Conservation (phyloP, 2,329 filamentous ascomycete genomes). For the Aspergillus spinulosporus region DNA sequence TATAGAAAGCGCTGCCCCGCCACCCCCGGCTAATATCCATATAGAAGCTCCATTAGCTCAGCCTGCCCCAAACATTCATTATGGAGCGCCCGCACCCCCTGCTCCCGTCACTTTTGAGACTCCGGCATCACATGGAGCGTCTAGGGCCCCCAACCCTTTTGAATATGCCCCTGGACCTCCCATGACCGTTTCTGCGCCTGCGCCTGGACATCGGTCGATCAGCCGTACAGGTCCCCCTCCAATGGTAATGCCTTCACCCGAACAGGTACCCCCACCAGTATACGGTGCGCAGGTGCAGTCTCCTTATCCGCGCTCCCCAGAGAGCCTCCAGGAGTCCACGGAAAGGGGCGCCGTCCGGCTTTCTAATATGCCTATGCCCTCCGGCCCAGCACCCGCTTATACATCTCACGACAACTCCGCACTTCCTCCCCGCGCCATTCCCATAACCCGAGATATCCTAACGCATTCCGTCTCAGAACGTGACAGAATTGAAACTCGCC, state of each 20-base stretch:
- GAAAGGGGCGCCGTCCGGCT: constrained; percentile 62
- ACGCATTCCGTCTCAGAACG: constrained; percentile 25
- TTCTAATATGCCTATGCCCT: constrained; percentile 60
- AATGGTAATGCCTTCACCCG: constrained; percentile 54
- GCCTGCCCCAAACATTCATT: constrained; percentile 6
- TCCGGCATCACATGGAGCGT: background rate
- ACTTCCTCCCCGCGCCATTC: constrained; percentile 28
- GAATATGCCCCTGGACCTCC: background rate
- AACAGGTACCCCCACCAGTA: constrained; percentile 55
- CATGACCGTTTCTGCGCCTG: background rate
- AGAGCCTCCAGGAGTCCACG: constrained; percentile 59
- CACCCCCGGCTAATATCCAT: constrained; percentile 10
- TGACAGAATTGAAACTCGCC: constrained; percentile 51
- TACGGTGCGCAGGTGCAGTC: constrained; percentile 53
- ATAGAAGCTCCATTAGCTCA: constrained; percentile 6
- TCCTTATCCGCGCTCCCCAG: constrained; percentile 64
- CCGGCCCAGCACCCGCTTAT: constrained; percentile 36
- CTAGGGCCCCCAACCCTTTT: background rate
- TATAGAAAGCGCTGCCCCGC: constrained; percentile 3
- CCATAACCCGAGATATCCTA: constrained; percentile 27
- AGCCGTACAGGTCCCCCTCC: constrained; percentile 45
- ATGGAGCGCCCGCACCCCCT: background rate
- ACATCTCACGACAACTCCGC: constrained; percentile 30
- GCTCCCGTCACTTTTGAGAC: background rate
- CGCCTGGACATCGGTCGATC: background rate